These are phyloP conservation scores for Cajanus cajan DNA, from an alignment of 306 rosid genomes.

Conservation along the genomic window DNA sequence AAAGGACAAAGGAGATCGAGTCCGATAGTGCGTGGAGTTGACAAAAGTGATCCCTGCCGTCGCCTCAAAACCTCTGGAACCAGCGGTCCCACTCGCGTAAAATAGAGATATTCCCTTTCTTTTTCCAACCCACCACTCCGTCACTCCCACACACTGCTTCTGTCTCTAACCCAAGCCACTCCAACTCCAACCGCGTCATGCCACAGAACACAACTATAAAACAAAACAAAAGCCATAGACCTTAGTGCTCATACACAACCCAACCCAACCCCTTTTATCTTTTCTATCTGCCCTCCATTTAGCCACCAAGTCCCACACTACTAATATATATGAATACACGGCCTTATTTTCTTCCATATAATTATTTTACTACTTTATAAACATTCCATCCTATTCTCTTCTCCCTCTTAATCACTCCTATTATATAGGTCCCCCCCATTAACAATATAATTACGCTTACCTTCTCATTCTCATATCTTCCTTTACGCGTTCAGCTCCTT, in stretches of 20 bases:
- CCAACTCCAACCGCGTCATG: conserved; percentile 39
- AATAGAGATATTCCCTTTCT: conserved; percentile 36
- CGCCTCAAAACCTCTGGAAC: conserved; percentile 23
- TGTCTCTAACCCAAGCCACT: not conserved
- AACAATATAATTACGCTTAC: not conserved
- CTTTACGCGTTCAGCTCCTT: conserved; percentile 42
- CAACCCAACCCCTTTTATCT: not conserved
- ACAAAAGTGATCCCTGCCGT: conserved; percentile 16
- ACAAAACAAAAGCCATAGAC: not conserved
- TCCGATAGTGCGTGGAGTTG: conserved; percentile 12
- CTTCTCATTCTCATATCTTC: not conserved
- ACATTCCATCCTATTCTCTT: conserved; percentile 14
- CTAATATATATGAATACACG: not conserved
- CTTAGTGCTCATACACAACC: conserved; percentile 23
- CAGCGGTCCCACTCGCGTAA: conserved; percentile 36
- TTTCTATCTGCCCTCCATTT: not conserved
- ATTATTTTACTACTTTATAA: not conserved
- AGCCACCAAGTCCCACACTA: not conserved
- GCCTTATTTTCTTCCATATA: not conserved
- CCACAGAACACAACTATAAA: conserved; percentile 10
- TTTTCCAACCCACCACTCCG: conserved; percentile 30
- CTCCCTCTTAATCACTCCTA: not conserved
- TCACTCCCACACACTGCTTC: conserved; percentile 18
- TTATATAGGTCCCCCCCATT: conserved; percentile 21
- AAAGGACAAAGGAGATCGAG: not conserved